Base-by-base conservation (phyloP, 2,329 filamentous ascomycete species). In the Colletotrichum zoysiae region DNA sequence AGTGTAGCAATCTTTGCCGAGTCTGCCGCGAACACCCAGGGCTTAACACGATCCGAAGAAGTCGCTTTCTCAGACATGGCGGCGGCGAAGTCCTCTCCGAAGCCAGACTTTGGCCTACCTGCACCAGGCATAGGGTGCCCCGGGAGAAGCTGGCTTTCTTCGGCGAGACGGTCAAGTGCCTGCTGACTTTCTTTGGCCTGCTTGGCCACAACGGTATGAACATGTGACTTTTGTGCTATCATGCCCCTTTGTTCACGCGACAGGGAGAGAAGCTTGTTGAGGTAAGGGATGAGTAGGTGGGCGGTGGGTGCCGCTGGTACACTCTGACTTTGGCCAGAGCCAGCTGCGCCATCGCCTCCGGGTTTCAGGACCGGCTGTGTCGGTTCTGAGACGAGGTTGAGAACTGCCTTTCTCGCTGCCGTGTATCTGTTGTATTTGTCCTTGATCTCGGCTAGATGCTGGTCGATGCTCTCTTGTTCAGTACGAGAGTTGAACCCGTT, bases 121-220 rank as follows among this genome's bases (percentile, higher is more conserved):
- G 78, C 77, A 26, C 77, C 78, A 3, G 84, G 82, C 74, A 84
- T 79, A 0, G 87, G 85, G 73, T 90, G 84, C 11, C 82, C 80
- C 1, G 86, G 86, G 16, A 92, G 83, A 20, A 92, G 81, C 74
- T 90, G 88, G 75, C 90, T 92, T 76, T 91, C 89, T 60, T 91
- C 87, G 14, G 86, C 84, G 3, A 92, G 81, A 68, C 86, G 87
- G 60, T 85, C 84, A 9, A 92, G 80, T 1, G 81, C 77, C 77
- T 88, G 85, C 64, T 82, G 81, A 18, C 84, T 83, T 14, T 89
- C 86, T 71, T 86, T 86, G 30, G 83, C 81, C 74, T 90, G 85
- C 73, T 84, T 87, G 26, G 83, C 78, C 16, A 92, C 79, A 20
- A 82, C 78, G 20, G 82, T 77, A 70, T 85, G 87, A 59, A 90